Evolutionary conservation across 495 filamentous ascomycete genomes (phyloP), one percentile per base, ranked within the genome.

Genomic region (Penicillium taxi): DNA sequence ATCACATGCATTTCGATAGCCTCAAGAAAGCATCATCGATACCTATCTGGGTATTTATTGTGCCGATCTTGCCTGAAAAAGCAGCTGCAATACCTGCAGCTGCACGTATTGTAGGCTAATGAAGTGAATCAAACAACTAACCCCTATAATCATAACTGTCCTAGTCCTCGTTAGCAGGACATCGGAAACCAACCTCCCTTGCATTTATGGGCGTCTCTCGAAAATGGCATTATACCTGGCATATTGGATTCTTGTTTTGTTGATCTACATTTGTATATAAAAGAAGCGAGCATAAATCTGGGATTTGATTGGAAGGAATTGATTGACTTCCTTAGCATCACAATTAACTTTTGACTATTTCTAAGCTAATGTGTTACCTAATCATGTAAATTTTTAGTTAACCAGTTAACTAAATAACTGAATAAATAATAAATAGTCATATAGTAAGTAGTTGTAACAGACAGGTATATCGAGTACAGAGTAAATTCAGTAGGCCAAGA

Each of bases 1-100:
- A 38, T 51, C 64, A 19, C 63, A 63, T 43, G 59, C 61, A 32
- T 66, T 65, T 38, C 53, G 59, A 42, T 56, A 55, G 31, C 12
- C 25, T 29, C 26, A 38, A 16, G n/a, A n/a, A n/a, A n/a, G n/a
- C n/a, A n/a, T n/a, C n/a, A n/a, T n/a, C n/a, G n/a, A n/a, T n/a
- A n/a, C n/a, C n/a, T n/a, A n/a, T n/a, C n/a, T n/a, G n/a, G n/a
- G n/a, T n/a, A n/a, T 24, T 11, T 6, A 24, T 24, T 11, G 22
- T 11, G 22, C 22, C 22, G 6, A 24, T 11, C 22, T 24, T 24
- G 22, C 11, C 6, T 11, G 22, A n/a, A 24, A 6, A 6, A 24
- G 22, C 22, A 6, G 22, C 22, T 6, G 22, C 22, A 6, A 11
- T 24, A 11, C 22, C 6, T 6, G 6, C 22, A 24, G 11, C 22